phyloP scores from a whole-genome alignment of 805 yeast genomes.

The Candida montana region DNA sequence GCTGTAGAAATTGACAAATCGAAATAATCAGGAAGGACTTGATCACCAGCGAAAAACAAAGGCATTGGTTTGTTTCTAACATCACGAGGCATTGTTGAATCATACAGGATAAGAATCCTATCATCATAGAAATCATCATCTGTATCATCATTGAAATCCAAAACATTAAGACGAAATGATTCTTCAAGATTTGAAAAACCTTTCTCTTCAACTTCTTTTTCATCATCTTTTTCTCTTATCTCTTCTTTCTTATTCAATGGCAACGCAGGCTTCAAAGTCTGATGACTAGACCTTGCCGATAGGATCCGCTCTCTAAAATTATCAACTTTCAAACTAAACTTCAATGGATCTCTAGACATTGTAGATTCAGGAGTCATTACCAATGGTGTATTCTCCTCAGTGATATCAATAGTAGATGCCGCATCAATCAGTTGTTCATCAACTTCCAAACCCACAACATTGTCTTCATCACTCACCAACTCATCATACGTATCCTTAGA shows the following conservation, averaged over 20 bases:
- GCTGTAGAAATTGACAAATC: background rate
- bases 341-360: background rate
- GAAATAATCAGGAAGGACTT: constrained; percentile 5
- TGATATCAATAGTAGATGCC: background rate
- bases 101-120: background rate
- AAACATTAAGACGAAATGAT: constrained; percentile 5
- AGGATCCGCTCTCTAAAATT: constrained; percentile 3
- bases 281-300: background rate
- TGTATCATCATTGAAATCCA: constrained; percentile 4
- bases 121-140: constrained; percentile 5
- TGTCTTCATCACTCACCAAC: too few species aligned
- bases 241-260: background rate
- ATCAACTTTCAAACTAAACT: background rate
- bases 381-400: constrained; percentile 1
- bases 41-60: background rate
- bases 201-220: background rate
- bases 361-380: background rate
- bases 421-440: background rate
- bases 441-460: too few species aligned
- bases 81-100: background rate
- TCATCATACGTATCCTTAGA: too few species aligned
- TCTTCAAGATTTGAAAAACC: constrained; percentile 3
- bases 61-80: background rate
- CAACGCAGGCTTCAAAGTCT: background rate
- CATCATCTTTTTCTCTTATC: background rate